Conservation (phyloP, 306 rosid species). For the Medicago ruthenica region DNA sequence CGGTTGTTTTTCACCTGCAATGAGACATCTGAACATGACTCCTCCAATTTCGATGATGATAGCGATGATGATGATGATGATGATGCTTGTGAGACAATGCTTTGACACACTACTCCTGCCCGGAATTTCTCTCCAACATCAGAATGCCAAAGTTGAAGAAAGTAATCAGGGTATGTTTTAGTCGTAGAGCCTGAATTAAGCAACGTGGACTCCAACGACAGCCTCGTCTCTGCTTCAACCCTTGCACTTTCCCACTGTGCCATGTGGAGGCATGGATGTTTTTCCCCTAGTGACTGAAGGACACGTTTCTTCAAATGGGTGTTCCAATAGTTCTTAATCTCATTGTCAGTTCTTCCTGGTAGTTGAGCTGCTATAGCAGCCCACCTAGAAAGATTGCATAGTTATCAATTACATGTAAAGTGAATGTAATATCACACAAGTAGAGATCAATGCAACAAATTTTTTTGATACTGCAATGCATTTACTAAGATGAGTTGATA, state of each 20-base stretch:
- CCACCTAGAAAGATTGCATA: conserved; percentile 50
- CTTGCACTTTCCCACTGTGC: conserved; percentile 67
- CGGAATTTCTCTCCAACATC: conserved; percentile 63
- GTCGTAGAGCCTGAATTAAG: conserved; percentile 35
- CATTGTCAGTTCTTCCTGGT: conserved; percentile 74
- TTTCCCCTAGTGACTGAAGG: conserved; percentile 35
- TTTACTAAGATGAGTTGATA: conserved; percentile 13
- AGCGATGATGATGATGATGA: too few species aligned
- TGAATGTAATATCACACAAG: conserved; percentile 32
- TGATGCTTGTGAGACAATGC: conserved; percentile 38
- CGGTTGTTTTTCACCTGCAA: conserved; percentile 33
- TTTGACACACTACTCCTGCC: conserved; percentile 32
- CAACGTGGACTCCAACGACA: conserved; percentile 56
- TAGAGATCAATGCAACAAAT: conserved; percentile 30
- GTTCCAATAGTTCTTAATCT: conserved; percentile 74
- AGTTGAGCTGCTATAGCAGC: conserved; percentile 67
- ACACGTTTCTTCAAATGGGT: conserved; percentile 63
- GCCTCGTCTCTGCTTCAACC: conserved; percentile 65
- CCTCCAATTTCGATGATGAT: conserved; percentile 44
- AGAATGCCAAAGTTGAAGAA: conserved; percentile 62
- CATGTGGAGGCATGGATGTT: conserved; percentile 46
- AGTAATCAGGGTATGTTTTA: conserved; percentile 48
- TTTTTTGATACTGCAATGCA: background rate
- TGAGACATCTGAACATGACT: conserved; percentile 50
- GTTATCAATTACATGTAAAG: background rate